Base-by-base conservation (phyloP, 2,329 filamentous ascomycete species). In the Scedosporium aurantiacum region DNA sequence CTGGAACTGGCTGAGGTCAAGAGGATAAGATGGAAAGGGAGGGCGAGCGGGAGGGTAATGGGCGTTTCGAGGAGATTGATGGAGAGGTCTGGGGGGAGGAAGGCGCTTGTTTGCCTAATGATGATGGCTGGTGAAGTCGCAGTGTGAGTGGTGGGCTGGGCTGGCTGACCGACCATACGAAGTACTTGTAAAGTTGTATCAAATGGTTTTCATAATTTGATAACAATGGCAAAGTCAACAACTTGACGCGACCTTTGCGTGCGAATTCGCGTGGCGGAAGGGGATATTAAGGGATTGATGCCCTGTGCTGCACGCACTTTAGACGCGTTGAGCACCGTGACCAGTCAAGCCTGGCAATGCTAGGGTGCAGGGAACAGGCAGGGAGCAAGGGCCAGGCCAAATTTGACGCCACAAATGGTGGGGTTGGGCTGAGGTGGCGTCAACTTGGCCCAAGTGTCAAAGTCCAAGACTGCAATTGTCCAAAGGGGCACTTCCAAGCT, bases 251-350 rank as follows among this genome's bases (percentile, higher is more conserved):
- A 61, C 50, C 59, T 54, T 57, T 18, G 52, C 14, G 32, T 43
- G 59, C 21, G 41, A 61, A 61, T 61, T 61, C 59, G 59, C 52
- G 59, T 61, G 45, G 37, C 23, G 16, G 23, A 50, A 12, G 40
- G 45, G 43, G n/a, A 10, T 27, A 21, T 23, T 32, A 55, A 55
- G 21, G 18, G 50, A 54, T 18, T 23, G 43, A 47, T n/a, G 21
- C 55, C 55, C 55, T 12, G 23, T 14, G n/a, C 37, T 60, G 58
- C 43, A 60, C 40, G 58, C 58, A 60, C 58, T 60, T 52, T 60
- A 50, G 57, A 58, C 58, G 58, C 58, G 58, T 60, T n/a, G 18
- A 37, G 43, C 27, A 27, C 57, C 41, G n/a, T n/a, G n/a, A 60
- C 32, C 6, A 7, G 8, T 21, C 43, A 47, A 47, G 4, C 43